These are phyloP conservation scores for Balakata baccata DNA, from an alignment of 345 rosid genomes.

Conservation along the genomic window DNA sequence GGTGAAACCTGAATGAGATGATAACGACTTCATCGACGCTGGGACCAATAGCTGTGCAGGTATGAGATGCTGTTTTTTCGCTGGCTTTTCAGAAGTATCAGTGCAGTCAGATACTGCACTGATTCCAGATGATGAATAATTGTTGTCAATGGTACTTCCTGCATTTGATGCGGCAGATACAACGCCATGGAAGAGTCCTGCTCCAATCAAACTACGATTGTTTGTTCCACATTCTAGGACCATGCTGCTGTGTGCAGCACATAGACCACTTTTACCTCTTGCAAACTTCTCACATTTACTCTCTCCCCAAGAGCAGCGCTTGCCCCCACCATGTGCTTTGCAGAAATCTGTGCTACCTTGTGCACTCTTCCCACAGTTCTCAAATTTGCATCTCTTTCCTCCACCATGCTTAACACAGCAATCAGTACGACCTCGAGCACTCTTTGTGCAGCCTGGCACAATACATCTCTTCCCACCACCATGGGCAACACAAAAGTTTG, in stretches of 20 bases:
- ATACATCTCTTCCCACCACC: not conserved
- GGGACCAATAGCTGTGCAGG: slow-evolving; percentile 91
- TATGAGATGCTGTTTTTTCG: slow-evolving; percentile 59
- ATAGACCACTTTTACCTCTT: slow-evolving; percentile 86
- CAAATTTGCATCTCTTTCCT: not conserved
- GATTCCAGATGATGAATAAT: slow-evolving; percentile 51
- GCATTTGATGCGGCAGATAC: slow-evolving; percentile 57
- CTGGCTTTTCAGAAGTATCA: slow-evolving; percentile 49
- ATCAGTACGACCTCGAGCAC: not conserved
- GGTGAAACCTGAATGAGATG: slow-evolving; percentile 36
- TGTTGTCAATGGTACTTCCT: slow-evolving; percentile 51
- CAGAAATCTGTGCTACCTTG: not conserved
- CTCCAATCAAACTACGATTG: slow-evolving; percentile 58
- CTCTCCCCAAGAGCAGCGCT: not conserved
- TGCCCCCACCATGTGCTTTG: not conserved
- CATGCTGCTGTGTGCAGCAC: slow-evolving; percentile 88
- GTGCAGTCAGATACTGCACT: slow-evolving; percentile 61
- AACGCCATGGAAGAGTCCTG: slow-evolving; percentile 85
- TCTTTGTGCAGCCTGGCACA: not conserved
- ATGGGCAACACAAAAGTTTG: not conserved
- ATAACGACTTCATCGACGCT: slow-evolving; percentile 67
- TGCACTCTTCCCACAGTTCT: not conserved
- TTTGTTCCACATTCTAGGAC: slow-evolving; percentile 44
- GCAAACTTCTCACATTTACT: slow-evolving; percentile 86
- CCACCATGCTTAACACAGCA: not conserved